phyloP scores from a whole-genome alignment of 768 basidiomycete genomes.

The Tylopilus vinaceipallidus region DNA sequence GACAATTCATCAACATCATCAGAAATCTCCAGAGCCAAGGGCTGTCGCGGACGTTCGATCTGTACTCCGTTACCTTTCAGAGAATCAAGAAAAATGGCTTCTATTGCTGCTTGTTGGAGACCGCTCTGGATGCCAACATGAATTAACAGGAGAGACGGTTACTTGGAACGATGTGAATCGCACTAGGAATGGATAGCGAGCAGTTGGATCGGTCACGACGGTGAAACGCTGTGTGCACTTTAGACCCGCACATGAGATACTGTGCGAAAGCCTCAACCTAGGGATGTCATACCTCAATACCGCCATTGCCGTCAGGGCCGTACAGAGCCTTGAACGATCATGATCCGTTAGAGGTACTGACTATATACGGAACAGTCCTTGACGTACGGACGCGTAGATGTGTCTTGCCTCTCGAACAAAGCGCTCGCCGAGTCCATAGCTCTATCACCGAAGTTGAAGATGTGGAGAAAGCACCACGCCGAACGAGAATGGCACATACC shows the following conservation, averaged over 20 bases:
- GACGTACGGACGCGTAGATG: constrained; percentile 37
- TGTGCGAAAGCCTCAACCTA: background rate
- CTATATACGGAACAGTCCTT: constrained; percentile 20
- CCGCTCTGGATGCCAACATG: background rate
- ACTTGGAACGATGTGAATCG: background rate
- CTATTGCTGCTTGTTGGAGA: background rate
- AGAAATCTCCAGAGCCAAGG: background rate
- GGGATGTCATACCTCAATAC: background rate
- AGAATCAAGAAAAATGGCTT: background rate
- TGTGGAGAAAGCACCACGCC: too few relatives aligned
- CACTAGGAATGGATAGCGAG: background rate
- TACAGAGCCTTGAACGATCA: background rate
- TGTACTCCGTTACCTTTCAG: background rate
- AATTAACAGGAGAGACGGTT: background rate
- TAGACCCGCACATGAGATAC: background rate
- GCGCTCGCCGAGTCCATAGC: too few relatives aligned
- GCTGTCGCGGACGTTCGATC: background rate
- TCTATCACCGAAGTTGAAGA: too few relatives aligned
- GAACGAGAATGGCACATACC: too few relatives aligned
- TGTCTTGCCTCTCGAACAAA: background rate
- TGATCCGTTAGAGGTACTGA: background rate
- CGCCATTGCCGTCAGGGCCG: background rate
- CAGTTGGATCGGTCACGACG: too few relatives aligned
- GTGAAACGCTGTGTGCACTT: background rate
- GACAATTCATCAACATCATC: background rate